Evolutionary conservation across 495 filamentous ascomycete genomes (phyloP).

Genomic region (Aspergillus incahuasiensis): DNA sequence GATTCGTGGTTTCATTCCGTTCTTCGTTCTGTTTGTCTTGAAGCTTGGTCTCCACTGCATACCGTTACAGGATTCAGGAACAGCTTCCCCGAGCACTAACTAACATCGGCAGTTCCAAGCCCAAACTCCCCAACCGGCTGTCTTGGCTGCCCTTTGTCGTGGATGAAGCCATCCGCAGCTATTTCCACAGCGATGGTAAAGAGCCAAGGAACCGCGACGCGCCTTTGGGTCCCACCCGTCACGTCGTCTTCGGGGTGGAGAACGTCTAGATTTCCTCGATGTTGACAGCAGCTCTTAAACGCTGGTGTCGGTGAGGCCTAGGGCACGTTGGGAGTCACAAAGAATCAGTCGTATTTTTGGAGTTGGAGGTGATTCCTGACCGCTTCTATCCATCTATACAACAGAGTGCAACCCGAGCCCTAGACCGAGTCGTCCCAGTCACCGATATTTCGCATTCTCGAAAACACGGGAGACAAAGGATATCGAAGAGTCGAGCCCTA

Average conservation of each 20-base stretch:
- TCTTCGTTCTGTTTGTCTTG: background rate
- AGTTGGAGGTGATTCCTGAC: conserved; percentile 6
- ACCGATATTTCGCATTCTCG: background rate
- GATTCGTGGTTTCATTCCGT: background rate
- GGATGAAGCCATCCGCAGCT: conserved; percentile 10
- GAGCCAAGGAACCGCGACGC: conserved; percentile 1
- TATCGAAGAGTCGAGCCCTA: background rate
- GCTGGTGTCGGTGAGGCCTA: conserved; percentile 19
- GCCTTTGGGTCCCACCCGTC: conserved; percentile 1
- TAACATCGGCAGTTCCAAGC: conserved; percentile 13
- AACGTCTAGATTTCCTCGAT: conserved; percentile 14
- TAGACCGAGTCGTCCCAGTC: background rate
- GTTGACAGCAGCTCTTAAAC: background rate
- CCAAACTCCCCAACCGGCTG: conserved; percentile 5
- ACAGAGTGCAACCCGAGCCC: background rate
- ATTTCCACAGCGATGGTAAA: conserved; percentile 12
- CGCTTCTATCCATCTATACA: conserved; percentile 3
- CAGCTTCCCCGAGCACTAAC: conserved; percentile 22
- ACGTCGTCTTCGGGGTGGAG: conserved; percentile 1
- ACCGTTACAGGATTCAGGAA: conserved; percentile 26
- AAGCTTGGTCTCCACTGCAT: conserved; percentile 16
- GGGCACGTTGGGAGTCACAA: conserved; percentile 1
- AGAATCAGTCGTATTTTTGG: background rate
- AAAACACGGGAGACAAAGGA: background rate
- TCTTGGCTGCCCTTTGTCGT: conserved; percentile 14